These are phyloP conservation scores for Cicer cuneatum DNA, from an alignment of 306 rosid species.

Conservation along the genomic window DNA sequence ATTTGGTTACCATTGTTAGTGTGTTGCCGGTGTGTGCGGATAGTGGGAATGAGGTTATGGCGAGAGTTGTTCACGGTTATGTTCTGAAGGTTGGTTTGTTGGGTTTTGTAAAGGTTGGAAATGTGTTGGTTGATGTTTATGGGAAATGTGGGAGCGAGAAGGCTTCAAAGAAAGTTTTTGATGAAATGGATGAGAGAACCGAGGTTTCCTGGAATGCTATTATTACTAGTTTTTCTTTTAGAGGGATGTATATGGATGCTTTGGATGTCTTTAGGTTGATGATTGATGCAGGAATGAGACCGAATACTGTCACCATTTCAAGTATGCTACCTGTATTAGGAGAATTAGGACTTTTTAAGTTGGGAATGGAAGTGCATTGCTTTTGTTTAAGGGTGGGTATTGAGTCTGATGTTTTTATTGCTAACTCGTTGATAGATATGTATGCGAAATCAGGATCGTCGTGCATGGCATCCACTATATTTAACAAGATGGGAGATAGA, in stretches of 20 bases:
- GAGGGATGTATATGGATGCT: constrained; percentile 57
- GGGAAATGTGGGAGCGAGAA: constrained; percentile 77
- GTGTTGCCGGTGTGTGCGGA: constrained; percentile 71
- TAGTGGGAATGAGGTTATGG: constrained; percentile 57
- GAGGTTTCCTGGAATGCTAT: constrained; percentile 91
- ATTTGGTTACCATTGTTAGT: constrained; percentile 66
- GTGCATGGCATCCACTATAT: constrained; percentile 58
- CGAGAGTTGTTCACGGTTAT: constrained; percentile 68
- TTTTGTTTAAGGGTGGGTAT: constrained; percentile 66
- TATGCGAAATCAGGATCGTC: constrained; percentile 77
- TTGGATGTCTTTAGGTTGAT: constrained; percentile 61
- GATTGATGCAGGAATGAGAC: constrained; percentile 64
- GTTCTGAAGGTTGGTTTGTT: constrained; percentile 75
- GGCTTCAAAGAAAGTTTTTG: constrained; percentile 67
- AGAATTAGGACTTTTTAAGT: constrained; percentile 60
- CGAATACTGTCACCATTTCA: constrained; percentile 73
- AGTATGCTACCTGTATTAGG: constrained; percentile 76
- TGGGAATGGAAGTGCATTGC: constrained; percentile 74
- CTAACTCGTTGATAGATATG: constrained; percentile 83
- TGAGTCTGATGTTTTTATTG: constrained; percentile 65
- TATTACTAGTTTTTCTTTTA: constrained; percentile 70
- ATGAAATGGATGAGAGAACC: constrained; percentile 68
- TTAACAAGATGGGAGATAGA: constrained; percentile 61
- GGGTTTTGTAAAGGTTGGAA: constrained; percentile 58
- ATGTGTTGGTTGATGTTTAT: constrained; percentile 77